phyloP scores from a whole-genome alignment of 768 basidiomycete species.

The Scleroderma bovista region DNA sequence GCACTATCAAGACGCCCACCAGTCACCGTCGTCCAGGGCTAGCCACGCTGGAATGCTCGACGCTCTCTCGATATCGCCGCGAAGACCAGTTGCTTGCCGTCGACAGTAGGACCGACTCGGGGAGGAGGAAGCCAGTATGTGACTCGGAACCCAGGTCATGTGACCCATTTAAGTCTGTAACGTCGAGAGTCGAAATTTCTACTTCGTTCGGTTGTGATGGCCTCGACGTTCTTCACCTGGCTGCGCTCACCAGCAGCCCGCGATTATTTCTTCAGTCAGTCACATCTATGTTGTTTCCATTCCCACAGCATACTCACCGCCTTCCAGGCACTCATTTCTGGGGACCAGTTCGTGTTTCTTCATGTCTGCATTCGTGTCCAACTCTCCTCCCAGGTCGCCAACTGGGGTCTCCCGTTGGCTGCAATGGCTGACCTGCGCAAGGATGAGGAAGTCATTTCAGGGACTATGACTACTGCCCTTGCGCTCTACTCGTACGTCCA shows the following conservation, averaged over 20 bases:
- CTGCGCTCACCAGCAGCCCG: conserved; percentile 85
- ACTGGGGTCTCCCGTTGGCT: conserved; percentile 96
- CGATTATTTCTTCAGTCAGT: conserved; percentile 93
- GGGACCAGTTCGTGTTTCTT: conserved; percentile 73
- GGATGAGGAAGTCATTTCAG: conserved; percentile 96
- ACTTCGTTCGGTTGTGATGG: conserved; percentile 44
- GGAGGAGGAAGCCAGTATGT: too few relatives aligned
- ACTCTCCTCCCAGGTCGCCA: conserved; percentile 65
- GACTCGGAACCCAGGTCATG: too few relatives aligned
- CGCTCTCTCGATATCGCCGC: not conserved
- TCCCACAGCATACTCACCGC: conserved; percentile 13
- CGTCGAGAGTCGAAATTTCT: too few relatives aligned
- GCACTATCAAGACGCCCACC: not conserved
- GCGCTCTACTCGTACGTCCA: conserved; percentile 83
- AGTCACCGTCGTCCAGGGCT: conserved; percentile 2
- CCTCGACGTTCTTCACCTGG: conserved; percentile 86
- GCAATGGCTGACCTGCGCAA: conserved; percentile 87
- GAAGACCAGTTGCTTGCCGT: too few relatives aligned
- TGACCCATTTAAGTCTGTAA: too few relatives aligned
- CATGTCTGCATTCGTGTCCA: conserved; percentile 2
- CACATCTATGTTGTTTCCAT: not conserved
- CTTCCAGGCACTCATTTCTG: conserved; percentile 89
- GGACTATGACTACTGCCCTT: conserved; percentile 92
- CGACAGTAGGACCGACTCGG: too few relatives aligned
- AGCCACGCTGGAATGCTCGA: not conserved